Base-by-base conservation (phyloP, 1,139 yeast genomes). In the Blastobotrys arbuscula region DNA sequence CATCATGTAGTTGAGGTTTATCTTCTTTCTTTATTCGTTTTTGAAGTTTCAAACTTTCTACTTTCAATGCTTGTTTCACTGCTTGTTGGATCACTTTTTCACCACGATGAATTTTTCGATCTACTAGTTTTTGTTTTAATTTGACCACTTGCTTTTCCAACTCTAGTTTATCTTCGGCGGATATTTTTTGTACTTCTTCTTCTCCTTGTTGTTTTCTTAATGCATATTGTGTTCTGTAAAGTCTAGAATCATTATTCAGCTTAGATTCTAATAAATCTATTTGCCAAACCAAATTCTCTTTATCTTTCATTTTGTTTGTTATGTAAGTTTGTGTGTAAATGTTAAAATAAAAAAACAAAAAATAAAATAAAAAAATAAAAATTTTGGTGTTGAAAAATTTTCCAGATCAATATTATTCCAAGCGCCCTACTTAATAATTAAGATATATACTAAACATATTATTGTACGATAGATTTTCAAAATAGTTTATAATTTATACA, bases 211-310 rank as follows among this genome's bases (percentile, higher is more conserved):
- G 40, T 35, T 53, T 56, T 35, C 54, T 59, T 7, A 56, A 55
- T 5, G 68, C 64, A 37, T 58, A 57, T 45, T 66, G 60, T 8
- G 71, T 61, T 18, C 59, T 55, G 13, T 42, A 52, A 28, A 68
- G 53, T 38, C 67, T 55, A 10, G 67, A 53, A 15, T 54, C 58
- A 20, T 59, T 45, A n/a, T 50, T 57, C 20, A 61, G 53, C 54
- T 57, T 61, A 7, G 70, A 60, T 54, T 70, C 68, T 3, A 70
- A 59, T 38, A 67, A 44, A 52, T 70, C 73, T 42, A 70, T 59
- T 54, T 67, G 61, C 62, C 69, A 68, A 19, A 61, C 50, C 48
- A 67, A 55, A 28, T 40, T 40, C 10, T 40, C 36, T 15, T 37
- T 37, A 12, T 21, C 40, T 28, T 34, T 39, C 45, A 23, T 15